Percentiles rank a stretch among this genome's conserved stretches.
Conservation (phyloP, 495 filamentous ascomycete genomes). For the Xanthoparmelia taractica region DNA sequence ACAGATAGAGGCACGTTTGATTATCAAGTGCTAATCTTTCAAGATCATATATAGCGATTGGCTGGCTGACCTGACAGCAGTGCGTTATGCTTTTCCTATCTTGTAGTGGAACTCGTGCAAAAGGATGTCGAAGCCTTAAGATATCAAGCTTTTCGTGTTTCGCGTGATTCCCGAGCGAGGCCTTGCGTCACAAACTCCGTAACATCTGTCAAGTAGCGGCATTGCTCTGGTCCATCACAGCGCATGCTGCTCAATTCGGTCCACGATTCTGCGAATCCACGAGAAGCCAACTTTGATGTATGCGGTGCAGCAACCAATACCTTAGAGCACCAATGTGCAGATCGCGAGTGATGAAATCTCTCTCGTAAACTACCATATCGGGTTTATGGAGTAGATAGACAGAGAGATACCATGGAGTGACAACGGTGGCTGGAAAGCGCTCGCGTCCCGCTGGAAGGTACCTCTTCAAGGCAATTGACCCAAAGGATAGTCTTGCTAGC, state of each 20-base stretch:
- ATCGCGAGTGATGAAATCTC: neutral
- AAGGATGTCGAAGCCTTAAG: too few relatives aligned
- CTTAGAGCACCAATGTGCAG: neutral
- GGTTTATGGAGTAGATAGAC: too few relatives aligned
- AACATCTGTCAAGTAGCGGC: neutral
- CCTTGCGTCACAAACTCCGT: too few relatives aligned
- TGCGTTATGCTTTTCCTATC: too few relatives aligned
- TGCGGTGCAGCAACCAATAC: too few relatives aligned
- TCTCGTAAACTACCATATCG: neutral
- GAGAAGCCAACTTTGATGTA: neutral
- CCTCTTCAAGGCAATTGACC: neutral
- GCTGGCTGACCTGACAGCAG: constrained; percentile 21
- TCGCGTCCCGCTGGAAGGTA: neutral
- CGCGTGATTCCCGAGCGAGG: neutral
- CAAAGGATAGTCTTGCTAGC: too few relatives aligned
- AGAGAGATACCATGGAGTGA: too few relatives aligned
- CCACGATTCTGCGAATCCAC: neutral
- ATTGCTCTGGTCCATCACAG: neutral
- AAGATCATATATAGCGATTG: constrained; percentile 26
- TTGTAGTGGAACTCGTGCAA: too few relatives aligned
- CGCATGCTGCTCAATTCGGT: neutral
- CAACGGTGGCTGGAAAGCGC: too few relatives aligned
- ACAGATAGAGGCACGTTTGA: constrained; percentile 50
- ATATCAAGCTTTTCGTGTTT: too few relatives aligned
- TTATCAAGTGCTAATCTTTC: constrained; percentile 30